phyloP scores from a whole-genome alignment of 805 yeast species.

The Candida wancherniae region DNA sequence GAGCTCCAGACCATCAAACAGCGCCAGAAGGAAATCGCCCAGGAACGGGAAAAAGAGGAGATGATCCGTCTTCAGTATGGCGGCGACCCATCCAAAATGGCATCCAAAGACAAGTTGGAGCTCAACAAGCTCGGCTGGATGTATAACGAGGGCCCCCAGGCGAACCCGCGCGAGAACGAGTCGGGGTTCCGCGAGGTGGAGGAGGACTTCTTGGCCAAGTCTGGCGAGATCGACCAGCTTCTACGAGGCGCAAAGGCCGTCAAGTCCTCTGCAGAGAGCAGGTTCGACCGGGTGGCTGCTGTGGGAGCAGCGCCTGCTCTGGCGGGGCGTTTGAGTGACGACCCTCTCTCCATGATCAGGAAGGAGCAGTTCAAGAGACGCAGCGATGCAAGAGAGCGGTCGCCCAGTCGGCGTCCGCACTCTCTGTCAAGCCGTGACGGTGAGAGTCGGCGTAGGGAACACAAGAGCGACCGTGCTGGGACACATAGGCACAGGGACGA shows the following conservation, averaged over 20 bases:
- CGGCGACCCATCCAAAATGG: constrained; percentile 32
- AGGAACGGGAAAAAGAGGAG: constrained; percentile 58
- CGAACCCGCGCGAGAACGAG: constrained; percentile 24
- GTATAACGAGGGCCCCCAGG: constrained; percentile 54
- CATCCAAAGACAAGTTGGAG: constrained; percentile 28
- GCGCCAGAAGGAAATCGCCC: constrained; percentile 56
- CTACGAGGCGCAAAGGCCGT: constrained; percentile 49
- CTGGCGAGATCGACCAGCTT: constrained; percentile 44
- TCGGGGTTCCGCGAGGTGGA: constrained; percentile 34
- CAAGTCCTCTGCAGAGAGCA: constrained; percentile 21
- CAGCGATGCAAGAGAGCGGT: neutral
- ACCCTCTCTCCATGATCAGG: constrained; percentile 47
- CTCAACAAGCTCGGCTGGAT: constrained; percentile 73
- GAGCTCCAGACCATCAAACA: constrained; percentile 63
- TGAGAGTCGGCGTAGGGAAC: neutral
- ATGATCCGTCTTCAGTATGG: constrained; percentile 45
- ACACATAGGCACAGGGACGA: neutral
- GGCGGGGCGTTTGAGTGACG: constrained; percentile 32
- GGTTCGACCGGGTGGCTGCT: constrained; percentile 22
- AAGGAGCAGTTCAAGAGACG: constrained; percentile 8
- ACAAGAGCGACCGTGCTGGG: neutral
- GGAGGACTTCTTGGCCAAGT: constrained; percentile 26
- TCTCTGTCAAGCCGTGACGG: neutral
- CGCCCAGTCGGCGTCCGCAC: neutral
- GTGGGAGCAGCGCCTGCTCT: constrained; percentile 20